Conservation (phyloP, 495 filamentous ascomycete genomes). For the Tuber magnatum region DNA sequence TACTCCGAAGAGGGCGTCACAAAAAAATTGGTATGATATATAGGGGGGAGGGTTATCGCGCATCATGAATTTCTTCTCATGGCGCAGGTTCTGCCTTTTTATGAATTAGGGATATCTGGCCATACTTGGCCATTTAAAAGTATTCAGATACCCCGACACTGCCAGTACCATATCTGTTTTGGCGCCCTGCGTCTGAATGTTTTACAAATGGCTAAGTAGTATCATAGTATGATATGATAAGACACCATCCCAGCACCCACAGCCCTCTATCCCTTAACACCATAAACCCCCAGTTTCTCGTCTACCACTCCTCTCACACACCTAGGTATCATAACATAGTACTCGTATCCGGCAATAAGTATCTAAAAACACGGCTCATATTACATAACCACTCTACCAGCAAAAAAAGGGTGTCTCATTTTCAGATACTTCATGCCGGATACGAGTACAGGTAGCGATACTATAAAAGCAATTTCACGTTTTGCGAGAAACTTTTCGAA, state of each 20-base stretch:
- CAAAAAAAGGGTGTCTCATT: no score
- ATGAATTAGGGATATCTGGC: neutral
- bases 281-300: constrained; percentile 46
- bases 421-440: no score
- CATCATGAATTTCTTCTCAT: neutral
- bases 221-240: no score
- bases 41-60: neutral
- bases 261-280: constrained; percentile 48
- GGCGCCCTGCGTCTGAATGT: no score
- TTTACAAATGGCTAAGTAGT: no score
- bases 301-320: constrained; percentile 48
- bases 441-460: constrained; percentile 51
- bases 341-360: no score
- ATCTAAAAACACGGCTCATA: no score
- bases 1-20: neutral
- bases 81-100: neutral
- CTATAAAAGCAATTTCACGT: constrained; percentile 44
- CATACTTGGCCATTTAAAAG: no score
- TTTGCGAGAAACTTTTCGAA: neutral
- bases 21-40: neutral
- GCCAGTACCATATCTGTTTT: no score
- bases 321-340: no score
- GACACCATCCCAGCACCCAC: constrained; percentile 52
- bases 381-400: no score
- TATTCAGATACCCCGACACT: no score